A percentile compares a stretch with the other conserved stretches of the same genome.
Conservation (phyloP, 2,329 filamentous ascomycete species). For the Neofusicoccum sp. region DNA sequence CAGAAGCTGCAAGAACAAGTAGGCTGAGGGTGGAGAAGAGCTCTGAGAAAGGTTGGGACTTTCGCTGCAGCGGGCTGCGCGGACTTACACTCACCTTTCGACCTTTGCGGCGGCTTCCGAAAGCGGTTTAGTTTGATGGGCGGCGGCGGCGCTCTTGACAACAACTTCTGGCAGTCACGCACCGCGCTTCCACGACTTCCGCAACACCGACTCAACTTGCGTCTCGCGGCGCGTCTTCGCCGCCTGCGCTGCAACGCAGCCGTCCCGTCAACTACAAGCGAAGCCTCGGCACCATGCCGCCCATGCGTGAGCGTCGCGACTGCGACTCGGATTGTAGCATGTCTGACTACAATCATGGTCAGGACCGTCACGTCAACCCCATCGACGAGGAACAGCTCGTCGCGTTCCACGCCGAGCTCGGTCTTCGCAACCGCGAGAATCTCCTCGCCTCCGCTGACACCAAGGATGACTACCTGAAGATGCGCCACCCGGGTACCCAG, state of each 20-base stretch:
- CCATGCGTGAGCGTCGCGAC: no score
- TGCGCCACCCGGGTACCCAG: neutral
- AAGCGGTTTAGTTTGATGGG: neutral
- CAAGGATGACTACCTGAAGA: neutral
- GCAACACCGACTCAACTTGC: neutral
- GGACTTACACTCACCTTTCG: neutral
- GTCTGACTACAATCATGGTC: neutral
- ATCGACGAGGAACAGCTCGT: slow-evolving; percentile 1
- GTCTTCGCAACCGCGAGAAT: slow-evolving; percentile 1
- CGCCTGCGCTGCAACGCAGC: no score
- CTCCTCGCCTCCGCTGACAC: slow-evolving; percentile 1
- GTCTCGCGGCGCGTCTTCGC: no score
- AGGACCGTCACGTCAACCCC: neutral
- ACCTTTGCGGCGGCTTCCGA: neutral
- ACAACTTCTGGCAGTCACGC: neutral
- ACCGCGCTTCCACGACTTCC: neutral
- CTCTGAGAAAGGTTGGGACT: no score
- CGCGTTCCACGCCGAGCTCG: slow-evolving; percentile 5
- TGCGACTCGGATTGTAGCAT: no score
- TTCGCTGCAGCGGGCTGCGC: neutral
- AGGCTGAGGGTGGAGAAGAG: no score
- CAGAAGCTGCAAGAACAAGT: no score
- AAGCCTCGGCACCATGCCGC: no score
- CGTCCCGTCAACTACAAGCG: no score
- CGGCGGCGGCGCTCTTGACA: neutral